Evolutionary conservation across 345 rosid species (phyloP).

Genomic region (Moricandia arvensis): DNA sequence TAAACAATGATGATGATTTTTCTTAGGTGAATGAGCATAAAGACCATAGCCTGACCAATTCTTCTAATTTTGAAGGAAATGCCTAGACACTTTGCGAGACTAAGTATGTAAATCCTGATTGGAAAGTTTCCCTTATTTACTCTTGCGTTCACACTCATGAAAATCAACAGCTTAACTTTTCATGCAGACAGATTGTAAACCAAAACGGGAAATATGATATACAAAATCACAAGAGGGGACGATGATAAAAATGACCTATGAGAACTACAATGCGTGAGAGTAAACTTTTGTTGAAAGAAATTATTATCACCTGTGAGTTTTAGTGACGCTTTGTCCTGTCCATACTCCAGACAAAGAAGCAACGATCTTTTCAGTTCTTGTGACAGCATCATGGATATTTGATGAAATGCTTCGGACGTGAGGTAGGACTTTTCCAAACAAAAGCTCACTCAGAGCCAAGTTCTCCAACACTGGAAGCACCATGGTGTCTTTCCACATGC

Average conservation of each 20-base stretch:
- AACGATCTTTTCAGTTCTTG: slow-evolving; percentile 78
- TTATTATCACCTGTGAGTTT: slow-evolving; percentile 55
- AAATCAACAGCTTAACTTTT: slow-evolving; percentile 2
- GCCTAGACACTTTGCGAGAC: neutral
- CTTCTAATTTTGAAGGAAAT: neutral
- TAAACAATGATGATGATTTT: neutral
- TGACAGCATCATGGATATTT: slow-evolving; percentile 77
- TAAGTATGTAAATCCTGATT: neutral
- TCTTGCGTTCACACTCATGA: neutral
- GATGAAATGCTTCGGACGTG: slow-evolving; percentile 74
- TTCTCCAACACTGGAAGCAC: slow-evolving; percentile 73
- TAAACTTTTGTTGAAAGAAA: slow-evolving; percentile 1
- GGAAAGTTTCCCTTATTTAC: neutral
- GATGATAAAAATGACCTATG: neutral
- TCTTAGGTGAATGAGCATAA: neutral
- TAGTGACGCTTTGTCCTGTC: slow-evolving; percentile 61
- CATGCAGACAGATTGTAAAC: slow-evolving; percentile 6
- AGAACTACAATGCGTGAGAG: neutral
- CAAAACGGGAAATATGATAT: neutral
- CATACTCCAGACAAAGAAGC: slow-evolving; percentile 80
- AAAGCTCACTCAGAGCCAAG: slow-evolving; percentile 80
- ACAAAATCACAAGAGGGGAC: neutral
- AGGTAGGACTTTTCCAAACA: slow-evolving; percentile 72
- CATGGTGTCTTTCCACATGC: slow-evolving; percentile 85
- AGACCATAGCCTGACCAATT: slow-evolving; percentile 4